Conservation (phyloP, 140 eudicot genomes). For the Ambrosia hybrid region DNA sequence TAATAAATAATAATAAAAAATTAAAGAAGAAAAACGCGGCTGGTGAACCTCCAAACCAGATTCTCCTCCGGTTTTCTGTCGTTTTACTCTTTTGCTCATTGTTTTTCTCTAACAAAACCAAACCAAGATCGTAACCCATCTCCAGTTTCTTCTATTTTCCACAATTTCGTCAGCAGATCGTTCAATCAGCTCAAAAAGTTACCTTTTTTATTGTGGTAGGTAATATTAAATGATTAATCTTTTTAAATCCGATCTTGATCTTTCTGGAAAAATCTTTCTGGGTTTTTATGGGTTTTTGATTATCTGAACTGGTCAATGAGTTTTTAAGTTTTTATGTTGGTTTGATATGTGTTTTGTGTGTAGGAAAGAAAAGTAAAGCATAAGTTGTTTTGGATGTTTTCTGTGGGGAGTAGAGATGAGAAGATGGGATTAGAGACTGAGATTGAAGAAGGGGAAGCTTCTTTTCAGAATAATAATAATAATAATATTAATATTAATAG, state of each 20-base stretch:
- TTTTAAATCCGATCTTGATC: conserved; percentile 47
- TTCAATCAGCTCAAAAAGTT: conserved; percentile 12
- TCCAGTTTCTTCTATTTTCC: conserved; percentile 14
- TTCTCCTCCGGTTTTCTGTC: conserved; percentile 36
- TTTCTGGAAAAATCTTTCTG: conserved; percentile 28
- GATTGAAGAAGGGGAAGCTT: conserved; percentile 96
- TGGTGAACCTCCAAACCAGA: conserved; percentile 49
- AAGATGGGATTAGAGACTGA: conserved; percentile 66
- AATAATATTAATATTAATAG: conserved; percentile 23
- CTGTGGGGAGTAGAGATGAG: conserved; percentile 65
- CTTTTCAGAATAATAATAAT: conserved; percentile 35
- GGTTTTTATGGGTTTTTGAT: conserved; percentile 47
- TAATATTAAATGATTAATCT: not conserved
- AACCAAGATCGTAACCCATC: conserved; percentile 48
- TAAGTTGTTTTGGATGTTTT: conserved; percentile 44
- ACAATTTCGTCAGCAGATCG: conserved; percentile 39
- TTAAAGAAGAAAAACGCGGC: conserved; percentile 55
- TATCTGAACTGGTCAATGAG: conserved; percentile 38
- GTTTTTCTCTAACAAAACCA: conserved; percentile 38
- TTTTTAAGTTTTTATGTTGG: conserved; percentile 21
- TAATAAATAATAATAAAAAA: conserved; percentile 15
- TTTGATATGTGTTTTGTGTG: conserved; percentile 6
- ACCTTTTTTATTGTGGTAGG: not conserved
- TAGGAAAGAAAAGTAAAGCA: not conserved
- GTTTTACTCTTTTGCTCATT: conserved; percentile 31